phyloP scores from a whole-genome alignment of 2,329 filamentous ascomycete species.

The Calonectria pauciramosa region DNA sequence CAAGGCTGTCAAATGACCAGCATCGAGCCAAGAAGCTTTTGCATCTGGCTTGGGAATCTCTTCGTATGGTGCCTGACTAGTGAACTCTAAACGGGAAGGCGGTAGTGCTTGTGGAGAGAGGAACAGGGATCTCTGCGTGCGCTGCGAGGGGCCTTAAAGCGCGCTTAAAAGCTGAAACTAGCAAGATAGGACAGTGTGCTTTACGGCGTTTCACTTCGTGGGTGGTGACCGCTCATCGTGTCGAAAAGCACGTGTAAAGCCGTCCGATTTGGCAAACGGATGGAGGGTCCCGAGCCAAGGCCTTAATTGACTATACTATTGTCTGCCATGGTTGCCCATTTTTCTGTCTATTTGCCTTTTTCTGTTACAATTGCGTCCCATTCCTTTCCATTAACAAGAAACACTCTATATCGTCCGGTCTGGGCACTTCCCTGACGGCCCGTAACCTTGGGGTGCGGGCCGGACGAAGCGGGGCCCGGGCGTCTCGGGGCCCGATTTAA shows the following conservation, averaged over 20 bases:
- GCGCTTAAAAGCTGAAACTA: background rate
- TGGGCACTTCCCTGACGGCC: background rate
- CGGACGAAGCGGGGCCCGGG: background rate
- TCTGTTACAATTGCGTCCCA: background rate
- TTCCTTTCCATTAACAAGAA: background rate
- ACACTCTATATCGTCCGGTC: background rate
- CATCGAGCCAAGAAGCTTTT: background rate
- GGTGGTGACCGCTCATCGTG: background rate
- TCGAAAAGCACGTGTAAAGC: background rate
- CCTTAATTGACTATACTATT: background rate
- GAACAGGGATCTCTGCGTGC: background rate
- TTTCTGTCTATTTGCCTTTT: background rate
- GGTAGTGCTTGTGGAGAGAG: slow-evolving; percentile 9
- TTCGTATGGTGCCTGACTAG: slow-evolving; percentile 9
- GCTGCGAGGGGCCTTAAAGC: background rate
- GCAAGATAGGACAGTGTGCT: background rate
- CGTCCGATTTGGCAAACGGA: background rate
- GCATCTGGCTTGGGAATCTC: background rate
- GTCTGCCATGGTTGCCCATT: too few species aligned
- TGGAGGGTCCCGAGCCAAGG: background rate
- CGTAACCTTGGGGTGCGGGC: background rate
- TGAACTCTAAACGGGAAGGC: slow-evolving; percentile 11
- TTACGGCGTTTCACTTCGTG: background rate
- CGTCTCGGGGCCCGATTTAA: background rate
- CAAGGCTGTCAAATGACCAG: background rate